Evolutionary conservation across 768 basidiomycete genomes (phyloP).

Genomic region (Boletellus ananiceps): DNA sequence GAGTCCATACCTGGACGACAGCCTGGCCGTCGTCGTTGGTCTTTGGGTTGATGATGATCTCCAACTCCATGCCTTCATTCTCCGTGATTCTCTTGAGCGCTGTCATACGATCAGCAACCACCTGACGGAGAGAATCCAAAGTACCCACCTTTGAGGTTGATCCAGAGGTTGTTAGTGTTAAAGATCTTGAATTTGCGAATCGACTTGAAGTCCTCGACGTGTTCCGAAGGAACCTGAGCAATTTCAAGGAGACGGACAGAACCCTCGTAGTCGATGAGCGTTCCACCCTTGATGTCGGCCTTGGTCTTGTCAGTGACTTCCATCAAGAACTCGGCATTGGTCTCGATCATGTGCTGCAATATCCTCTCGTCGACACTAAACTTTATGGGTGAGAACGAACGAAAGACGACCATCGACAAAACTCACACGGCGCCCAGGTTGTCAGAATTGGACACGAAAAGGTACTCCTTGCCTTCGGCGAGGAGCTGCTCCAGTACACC

Average conservation of each 20-base stretch:
- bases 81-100: conserved; percentile 77
- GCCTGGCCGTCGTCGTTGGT: conserved; percentile 62
- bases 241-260: conserved; percentile 67
- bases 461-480: conserved; percentile 69
- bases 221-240: conserved; percentile 69
- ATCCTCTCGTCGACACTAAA: conserved; percentile 65
- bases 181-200: conserved; percentile 79
- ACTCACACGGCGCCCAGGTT: conserved; percentile 64
- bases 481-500: conserved; percentile 71
- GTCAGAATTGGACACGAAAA: conserved; percentile 76
- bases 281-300: conserved; percentile 73
- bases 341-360: conserved; percentile 60
- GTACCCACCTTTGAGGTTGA: conserved; percentile 42
- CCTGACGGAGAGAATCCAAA: background rate
- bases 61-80: conserved; percentile 61
- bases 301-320: conserved; percentile 83
- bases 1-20: conserved; percentile 53
- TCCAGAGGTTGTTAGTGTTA: conserved; percentile 69
- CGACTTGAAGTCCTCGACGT: conserved; percentile 71
- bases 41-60: conserved; percentile 78
- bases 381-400: conserved; percentile 1
- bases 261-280: conserved; percentile 67
- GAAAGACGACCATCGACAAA: background rate
- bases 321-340: conserved; percentile 65
- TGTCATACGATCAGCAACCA: conserved; percentile 16